Conservation (phyloP, 2,329 filamentous ascomycete species). For the Ascochyta viciae-villosae region DNA sequence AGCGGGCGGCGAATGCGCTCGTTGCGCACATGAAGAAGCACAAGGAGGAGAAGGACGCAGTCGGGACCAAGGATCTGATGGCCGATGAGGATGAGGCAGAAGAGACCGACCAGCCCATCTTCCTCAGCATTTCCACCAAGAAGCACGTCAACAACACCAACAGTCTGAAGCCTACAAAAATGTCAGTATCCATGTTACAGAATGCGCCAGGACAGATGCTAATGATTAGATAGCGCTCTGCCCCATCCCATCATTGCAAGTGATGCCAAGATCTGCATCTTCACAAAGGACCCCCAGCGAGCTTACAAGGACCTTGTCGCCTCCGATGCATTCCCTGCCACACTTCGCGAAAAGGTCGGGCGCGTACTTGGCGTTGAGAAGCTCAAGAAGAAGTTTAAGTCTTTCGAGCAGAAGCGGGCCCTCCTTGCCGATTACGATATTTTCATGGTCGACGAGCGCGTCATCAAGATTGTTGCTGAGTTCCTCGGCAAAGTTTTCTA, state of each 20-base stretch:
- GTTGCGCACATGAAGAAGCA: slow-evolving; percentile 63
- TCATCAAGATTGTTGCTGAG: slow-evolving; percentile 74
- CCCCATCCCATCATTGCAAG: slow-evolving; percentile 76
- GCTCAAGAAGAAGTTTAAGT: slow-evolving; percentile 86
- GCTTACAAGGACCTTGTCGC: slow-evolving; percentile 89
- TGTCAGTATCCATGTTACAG: slow-evolving; percentile 50
- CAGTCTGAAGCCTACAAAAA: slow-evolving; percentile 83
- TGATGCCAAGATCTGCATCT: slow-evolving; percentile 79
- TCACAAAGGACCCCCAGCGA: slow-evolving; percentile 82
- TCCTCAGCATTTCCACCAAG: slow-evolving; percentile 69
- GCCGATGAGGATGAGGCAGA: slow-evolving; percentile 54
- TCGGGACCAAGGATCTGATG: slow-evolving; percentile 61
- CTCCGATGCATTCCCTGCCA: slow-evolving; percentile 64
- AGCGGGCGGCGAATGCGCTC: slow-evolving; percentile 66
- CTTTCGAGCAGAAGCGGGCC: slow-evolving; percentile 82
- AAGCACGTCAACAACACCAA: slow-evolving; percentile 75
- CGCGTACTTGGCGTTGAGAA: slow-evolving; percentile 82
- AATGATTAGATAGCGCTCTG: slow-evolving; percentile 55
- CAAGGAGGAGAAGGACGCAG: slow-evolving; percentile 56
- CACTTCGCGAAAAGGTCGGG: slow-evolving; percentile 56
- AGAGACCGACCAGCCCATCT: slow-evolving; percentile 62
- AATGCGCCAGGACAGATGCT: slow-evolving; percentile 11
- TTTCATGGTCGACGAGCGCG: slow-evolving; percentile 90
- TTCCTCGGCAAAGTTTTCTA: slow-evolving; percentile 93
- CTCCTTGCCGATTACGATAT: slow-evolving; percentile 87